Evolutionary conservation across 2,329 filamentous ascomycete genomes (phyloP), one percentile per base, ranked within the genome.

Genomic region (Xylaria arbuscula): DNA sequence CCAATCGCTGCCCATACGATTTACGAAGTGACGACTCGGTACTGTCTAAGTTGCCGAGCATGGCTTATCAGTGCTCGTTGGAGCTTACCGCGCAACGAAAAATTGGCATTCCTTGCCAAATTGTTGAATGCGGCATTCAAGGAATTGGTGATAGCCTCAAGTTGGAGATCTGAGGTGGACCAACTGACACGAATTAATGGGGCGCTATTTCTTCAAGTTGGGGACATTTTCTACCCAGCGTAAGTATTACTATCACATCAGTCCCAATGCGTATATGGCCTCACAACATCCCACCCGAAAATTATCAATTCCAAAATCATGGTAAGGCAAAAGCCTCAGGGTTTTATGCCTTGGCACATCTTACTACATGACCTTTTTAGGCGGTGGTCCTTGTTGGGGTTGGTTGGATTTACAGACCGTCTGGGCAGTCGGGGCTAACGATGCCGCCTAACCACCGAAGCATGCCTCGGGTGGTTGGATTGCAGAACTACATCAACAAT

Each of bases 111-210:
- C 36, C 47, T 62, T n/a, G 55, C 48, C 42, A 42, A 56, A 22
- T 36, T 28, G 36, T 53, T 17, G 36, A 59, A 64, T 66, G 53
- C 50, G 17, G 62, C 40, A 55, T 40, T 53, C 8, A 19, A 22
- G 28, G 54, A 28, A 58, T 66, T 70, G 64, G 64, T 61, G 70
- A 70, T 70, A 36, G 45, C 70, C 56, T 70, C 68, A 68, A 61
- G 53, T 70, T 68, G 64, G 67, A 62, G 55, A 66, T 66, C 66
- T 45, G 64, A 55, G 32, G 53, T 10, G 9, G 34, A 40, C 42
- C 40, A 53, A 51, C 22, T 32, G 19, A 50, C 50, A 36, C n/a
- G 38, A 57, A 34, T 34, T 11, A 59, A 53, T 62, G 38, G 45
- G 36, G 51, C 28, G 50, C 34, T 58, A 58, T 56, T 63, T 28